Conservation (phyloP, 1,284 basidiomycete genomes). For the Rhodotorula sp. region DNA sequence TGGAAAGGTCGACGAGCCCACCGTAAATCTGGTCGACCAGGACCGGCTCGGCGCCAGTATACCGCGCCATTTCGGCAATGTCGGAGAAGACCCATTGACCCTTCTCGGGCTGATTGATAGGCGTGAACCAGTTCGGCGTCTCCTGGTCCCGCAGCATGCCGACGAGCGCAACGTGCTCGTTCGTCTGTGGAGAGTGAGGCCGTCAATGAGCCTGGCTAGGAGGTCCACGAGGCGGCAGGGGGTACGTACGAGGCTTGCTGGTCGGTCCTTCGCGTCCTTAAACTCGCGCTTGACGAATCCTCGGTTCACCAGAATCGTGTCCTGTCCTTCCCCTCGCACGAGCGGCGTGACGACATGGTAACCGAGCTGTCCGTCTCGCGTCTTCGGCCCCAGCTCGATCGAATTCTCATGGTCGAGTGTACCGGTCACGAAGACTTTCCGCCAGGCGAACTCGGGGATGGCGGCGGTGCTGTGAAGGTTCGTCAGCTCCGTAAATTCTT, state of each 20-base stretch:
- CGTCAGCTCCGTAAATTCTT: not conserved
- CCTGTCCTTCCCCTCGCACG: conserved; percentile 58
- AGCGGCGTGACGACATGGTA: conserved; percentile 85
- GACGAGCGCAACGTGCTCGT: conserved; percentile 46
- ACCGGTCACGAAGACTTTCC: conserved; percentile 76
- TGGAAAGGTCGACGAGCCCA: conserved; percentile 50
- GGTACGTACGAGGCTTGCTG: conserved; percentile 40
- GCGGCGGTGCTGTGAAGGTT: conserved; percentile 51
- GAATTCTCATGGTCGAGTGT: conserved; percentile 71
- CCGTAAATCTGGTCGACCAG: conserved; percentile 82
- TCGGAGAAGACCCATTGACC: conserved; percentile 93
- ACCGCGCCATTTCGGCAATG: conserved; percentile 73
- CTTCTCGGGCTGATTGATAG: conserved; percentile 76
- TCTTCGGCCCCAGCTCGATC: conserved; percentile 81
- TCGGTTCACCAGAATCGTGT: conserved; percentile 78
- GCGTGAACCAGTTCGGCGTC: conserved; percentile 70
- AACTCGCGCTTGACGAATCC: conserved; percentile 69
- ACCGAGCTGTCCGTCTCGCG: conserved; percentile 81
- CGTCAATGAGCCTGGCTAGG: not conserved
- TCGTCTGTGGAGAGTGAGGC: conserved; percentile 17
- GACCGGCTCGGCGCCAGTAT: conserved; percentile 69
- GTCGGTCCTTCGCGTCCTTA: conserved; percentile 52
- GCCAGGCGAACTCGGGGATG: conserved; percentile 80
- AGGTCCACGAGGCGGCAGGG: not conserved
- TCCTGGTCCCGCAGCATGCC: conserved; percentile 68